Evolutionary conservation across 345 rosid species (phyloP), one percentile per base, ranked within the genome.

Genomic region (Pelargonium nanum): DNA sequence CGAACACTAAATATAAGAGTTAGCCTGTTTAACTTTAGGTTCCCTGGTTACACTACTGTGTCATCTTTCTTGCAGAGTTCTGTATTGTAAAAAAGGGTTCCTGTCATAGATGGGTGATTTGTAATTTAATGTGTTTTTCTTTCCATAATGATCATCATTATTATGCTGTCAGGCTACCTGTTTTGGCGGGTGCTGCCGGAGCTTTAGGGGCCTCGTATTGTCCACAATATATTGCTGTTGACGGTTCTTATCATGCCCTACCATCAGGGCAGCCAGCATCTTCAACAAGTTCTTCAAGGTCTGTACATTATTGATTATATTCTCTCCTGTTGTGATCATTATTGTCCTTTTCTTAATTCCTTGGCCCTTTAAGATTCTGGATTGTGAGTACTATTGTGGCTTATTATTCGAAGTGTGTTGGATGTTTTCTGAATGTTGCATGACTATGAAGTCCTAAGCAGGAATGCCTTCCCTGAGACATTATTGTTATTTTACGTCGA

Each of bases 101-200:
- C 6, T 30, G 20, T 13, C 10, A 21, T 26, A 48, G 20, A n/a
- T 22, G 9, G 16, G 20, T 32, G 50, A 26, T 62, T 61, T 32
- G n/a, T 1, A 34, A 21, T 7, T 56, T 19, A 4, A 19, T 17
- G 25, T 32, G 19, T 40, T 28, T 13, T 19, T 4, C 16, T 24
- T 45, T 15, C 20, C 23, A 25, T 58, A 32, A 25, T 61, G 21
- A 61, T 72, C 23, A 32, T 40, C 30, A 52, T 64, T 64, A 55
- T 57, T 48, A 9, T 72, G 61, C 54, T 74, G 69, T 70, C 72
- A 91, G 98, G 98, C 72, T 89, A 63, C 99, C 97, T 40, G 79
- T 93, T 77, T 68, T 92, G 55, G 69, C 96, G 23, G 88, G 95
- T 67, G 85, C 95, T 26, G 81, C 87, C 0, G 95, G 96, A 71